phyloP scores from a whole-genome alignment of 495 filamentous ascomycete species.

The Hyaloscypha hepaticicola region DNA sequence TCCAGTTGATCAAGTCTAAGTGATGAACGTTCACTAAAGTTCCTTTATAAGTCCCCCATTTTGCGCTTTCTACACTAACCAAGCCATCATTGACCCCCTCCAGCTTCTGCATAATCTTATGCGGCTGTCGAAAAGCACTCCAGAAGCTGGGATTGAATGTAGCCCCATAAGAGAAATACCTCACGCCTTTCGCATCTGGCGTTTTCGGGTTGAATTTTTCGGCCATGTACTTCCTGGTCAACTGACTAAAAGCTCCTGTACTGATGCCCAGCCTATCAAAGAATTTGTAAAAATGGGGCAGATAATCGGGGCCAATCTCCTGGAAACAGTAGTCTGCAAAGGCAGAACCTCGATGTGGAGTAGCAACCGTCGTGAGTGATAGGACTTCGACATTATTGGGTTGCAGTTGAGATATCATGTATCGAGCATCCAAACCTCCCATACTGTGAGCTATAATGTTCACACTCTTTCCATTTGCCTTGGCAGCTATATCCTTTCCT shows the following conservation, averaged over 20 bases:
- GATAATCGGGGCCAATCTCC: conserved; percentile 57
- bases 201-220: conserved; percentile 80
- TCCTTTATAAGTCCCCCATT: conserved; percentile 92
- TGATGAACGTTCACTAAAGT: conserved; percentile 88
- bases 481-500: conserved; percentile 59
- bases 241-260: conserved; percentile 79
- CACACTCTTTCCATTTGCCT: conserved; percentile 69
- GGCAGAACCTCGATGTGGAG: conserved; percentile 80
- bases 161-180: conserved; percentile 93
- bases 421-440: conserved; percentile 84
- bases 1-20: conserved; percentile 95
- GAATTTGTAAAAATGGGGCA: conserved; percentile 69
- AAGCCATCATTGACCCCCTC: conserved; percentile 94
- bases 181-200: conserved; percentile 69
- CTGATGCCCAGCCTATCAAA: conserved; percentile 68
- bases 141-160: conserved; percentile 62
- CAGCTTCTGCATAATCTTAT: conserved; percentile 61
- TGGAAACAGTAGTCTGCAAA: conserved; percentile 85
- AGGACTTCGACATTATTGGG: conserved; percentile 55
- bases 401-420: conserved; percentile 81
- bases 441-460: conserved; percentile 83
- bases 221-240: conserved; percentile 79
- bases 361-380: conserved; percentile 85
- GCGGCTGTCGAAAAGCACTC: conserved; percentile 72
- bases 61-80: conserved; percentile 80